A percentile compares a stretch with the other conserved stretches of the same genome.
Evolutionary conservation across 164 flowering plant species (phyloP).

Genomic region (Saururus chinensis): DNA sequence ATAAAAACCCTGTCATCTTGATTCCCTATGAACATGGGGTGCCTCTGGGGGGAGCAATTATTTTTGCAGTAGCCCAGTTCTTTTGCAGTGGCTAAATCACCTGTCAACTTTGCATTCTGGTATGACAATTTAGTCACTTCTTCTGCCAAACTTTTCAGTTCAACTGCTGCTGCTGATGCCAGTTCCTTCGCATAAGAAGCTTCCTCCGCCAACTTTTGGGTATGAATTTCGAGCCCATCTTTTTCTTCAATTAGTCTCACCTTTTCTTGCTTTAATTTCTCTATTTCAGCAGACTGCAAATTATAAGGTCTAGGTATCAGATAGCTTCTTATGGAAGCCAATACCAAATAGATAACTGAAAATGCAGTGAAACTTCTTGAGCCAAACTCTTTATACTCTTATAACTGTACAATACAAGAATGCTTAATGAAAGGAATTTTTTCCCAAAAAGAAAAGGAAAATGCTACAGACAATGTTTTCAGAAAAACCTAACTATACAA

Average conservation of each 20-base stretch:
- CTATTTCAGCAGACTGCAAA: slow-evolving; percentile 64
- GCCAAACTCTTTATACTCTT: no score
- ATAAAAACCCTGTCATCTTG: slow-evolving; percentile 25
- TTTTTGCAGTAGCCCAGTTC: slow-evolving; percentile 23
- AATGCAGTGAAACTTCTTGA: no score
- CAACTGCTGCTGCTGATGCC: slow-evolving; percentile 88
- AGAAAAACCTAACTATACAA: no score
- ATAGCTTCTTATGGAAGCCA: no score
- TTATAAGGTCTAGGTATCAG: no score
- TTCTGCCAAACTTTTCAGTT: slow-evolving; percentile 69
- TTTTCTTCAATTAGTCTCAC: slow-evolving; percentile 51
- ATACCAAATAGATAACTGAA: no score
- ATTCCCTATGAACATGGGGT: slow-evolving; percentile 18
- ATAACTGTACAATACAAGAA: no score
- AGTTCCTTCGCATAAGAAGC: slow-evolving; percentile 86
- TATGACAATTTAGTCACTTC: slow-evolving; percentile 79
- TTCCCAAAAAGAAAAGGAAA: no score
- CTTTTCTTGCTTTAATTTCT: slow-evolving; percentile 55
- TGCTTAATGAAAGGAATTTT: no score
- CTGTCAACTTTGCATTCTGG: slow-evolving; percentile 60
- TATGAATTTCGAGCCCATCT: slow-evolving; percentile 52
- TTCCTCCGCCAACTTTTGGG: slow-evolving; percentile 69
- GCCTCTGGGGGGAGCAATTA: slow-evolving; percentile 25
- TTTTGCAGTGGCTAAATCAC: slow-evolving; percentile 44
- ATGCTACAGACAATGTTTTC: no score